Conservation (phyloP, 2,329 filamentous ascomycete species). For the Penicillium polonicum region DNA sequence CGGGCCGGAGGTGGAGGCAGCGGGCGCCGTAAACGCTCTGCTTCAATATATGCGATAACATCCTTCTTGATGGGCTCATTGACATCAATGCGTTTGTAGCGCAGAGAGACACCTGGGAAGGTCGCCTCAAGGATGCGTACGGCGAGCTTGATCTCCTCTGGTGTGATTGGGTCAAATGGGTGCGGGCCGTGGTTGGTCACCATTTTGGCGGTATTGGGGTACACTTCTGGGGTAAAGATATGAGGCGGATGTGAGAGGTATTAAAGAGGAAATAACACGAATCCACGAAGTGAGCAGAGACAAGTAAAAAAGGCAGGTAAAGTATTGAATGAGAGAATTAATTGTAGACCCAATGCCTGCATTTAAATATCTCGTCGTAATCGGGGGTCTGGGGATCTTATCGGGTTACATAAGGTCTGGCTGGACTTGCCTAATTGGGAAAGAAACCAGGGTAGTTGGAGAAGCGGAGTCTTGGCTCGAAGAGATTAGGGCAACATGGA, state of each 20-base stretch:
- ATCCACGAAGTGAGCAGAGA: background rate
- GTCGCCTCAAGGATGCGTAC: conserved; percentile 37
- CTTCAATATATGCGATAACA: conserved; percentile 60
- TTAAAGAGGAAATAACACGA: background rate
- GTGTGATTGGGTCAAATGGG: conserved; percentile 41
- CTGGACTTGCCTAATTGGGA: conserved; percentile 33
- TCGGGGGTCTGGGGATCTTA: conserved; percentile 11
- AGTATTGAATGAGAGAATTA: conserved; percentile 1
- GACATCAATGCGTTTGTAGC: conserved; percentile 66
- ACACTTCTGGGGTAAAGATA: background rate
- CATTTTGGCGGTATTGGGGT: conserved; percentile 15
- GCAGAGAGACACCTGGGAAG: conserved; percentile 39
- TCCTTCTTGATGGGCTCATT: conserved; percentile 63
- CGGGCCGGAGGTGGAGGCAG: conserved; percentile 52
- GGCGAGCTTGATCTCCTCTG: conserved; percentile 39
- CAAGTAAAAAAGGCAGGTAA: background rate
- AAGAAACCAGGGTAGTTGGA: conserved; percentile 5
- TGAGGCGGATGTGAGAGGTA: background rate
- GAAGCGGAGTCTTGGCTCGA: background rate
- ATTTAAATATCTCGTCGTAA: conserved; percentile 12
- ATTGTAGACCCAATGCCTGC: background rate
- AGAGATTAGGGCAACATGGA: background rate
- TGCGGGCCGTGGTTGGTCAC: conserved; percentile 23
- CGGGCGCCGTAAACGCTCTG: conserved; percentile 55
- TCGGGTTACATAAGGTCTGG: conserved; percentile 18